Base-by-base conservation (phyloP, 768 basidiomycete species). In the Amylocystis lapponica region DNA sequence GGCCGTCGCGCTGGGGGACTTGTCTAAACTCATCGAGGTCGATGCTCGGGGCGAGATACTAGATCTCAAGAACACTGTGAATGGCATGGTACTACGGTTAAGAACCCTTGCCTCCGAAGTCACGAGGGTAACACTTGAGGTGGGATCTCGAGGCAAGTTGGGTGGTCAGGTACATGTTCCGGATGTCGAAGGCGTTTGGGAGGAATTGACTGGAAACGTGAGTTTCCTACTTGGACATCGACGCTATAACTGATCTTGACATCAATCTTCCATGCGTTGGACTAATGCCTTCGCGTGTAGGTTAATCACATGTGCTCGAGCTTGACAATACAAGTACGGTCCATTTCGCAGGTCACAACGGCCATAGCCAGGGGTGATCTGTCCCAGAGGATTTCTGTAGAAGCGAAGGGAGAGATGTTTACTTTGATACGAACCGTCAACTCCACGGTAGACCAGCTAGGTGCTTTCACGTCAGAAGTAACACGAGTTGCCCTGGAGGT, bases 361-460 rank as follows among this genome's bases (percentile, higher is more conserved):
- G 88, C 89, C 12, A 91, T 96, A 45, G 93, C 93, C 16, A 78
- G 80, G 33, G 93, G 93, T 27, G 91, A 97, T 59, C 69, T 92
- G 69, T 87, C 85, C 1, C 87, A 90, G 66, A 93, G 90, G 71
- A 90, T 97, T 57, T 86, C 89, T 54, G 92, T 97, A 48, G 80
- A 84, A 48, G 86, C 86, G 48, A 83, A 88, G 55, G 82, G 82
- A 38, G 92, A 95, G 57, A 94, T 95, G 82, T 75, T 75, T 13
- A 85, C 85, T 13, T 71, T 90, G 64, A 88, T 87, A 58, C 69
- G 76, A 19, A 90, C 87, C 10, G 86, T 91, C 50, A 94, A 94
- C 56, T 84, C 83, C n/a, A 96, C 94, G 92, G 89, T 94, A 59
- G 89, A 90, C 60, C 86, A 86, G 43, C 63, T 94, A 50, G 81